A percentile compares a stretch with the other conserved stretches of the same genome.
Evolutionary conservation across 768 basidiomycete genomes (phyloP).

Genomic region (Lactarius psammicola): DNA sequence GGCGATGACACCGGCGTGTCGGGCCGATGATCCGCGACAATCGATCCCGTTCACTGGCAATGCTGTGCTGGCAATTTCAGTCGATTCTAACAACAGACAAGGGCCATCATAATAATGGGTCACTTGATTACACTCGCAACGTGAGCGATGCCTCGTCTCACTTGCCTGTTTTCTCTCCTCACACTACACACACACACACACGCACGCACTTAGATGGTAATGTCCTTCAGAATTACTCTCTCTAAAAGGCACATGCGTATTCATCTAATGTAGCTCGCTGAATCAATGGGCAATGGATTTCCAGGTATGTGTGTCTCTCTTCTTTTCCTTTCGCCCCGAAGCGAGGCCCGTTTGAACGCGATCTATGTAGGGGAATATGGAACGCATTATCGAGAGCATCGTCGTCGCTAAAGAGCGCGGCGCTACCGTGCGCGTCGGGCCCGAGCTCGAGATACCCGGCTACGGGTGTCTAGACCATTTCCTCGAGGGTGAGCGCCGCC

Average conservation of each 20-base stretch:
- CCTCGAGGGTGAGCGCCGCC: slow-evolving; percentile 67
- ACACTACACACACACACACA: too few relatives aligned
- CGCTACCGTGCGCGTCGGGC: slow-evolving; percentile 90
- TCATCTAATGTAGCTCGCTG: slow-evolving; percentile 59
- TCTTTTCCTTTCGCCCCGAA: not conserved
- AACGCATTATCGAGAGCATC: slow-evolving; percentile 88
- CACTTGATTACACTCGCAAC: slow-evolving; percentile 88
- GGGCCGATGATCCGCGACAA: not conserved
- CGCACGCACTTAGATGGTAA: slow-evolving; percentile 24
- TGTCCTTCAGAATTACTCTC: slow-evolving; percentile 26
- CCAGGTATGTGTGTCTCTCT: slow-evolving; percentile 55
- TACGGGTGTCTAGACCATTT: slow-evolving; percentile 99
- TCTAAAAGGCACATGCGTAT: not conserved
- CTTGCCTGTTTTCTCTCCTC: not conserved
- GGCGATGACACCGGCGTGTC: not conserved
- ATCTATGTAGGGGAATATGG: slow-evolving; percentile 79
- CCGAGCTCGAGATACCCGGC: slow-evolving; percentile 95
- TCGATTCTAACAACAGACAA: not conserved
- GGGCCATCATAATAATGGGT: slow-evolving; percentile 55
- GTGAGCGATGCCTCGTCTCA: slow-evolving; percentile 43
- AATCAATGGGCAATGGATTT: slow-evolving; percentile 99
- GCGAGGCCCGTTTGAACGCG: not conserved
- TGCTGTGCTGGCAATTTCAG: not conserved
- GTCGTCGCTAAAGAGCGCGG: slow-evolving; percentile 83
- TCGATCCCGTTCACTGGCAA: not conserved